Percentiles rank a stretch among this genome's conserved stretches.
Conservation (phyloP, 352 stramenopile species). For the Pythium vanterpoolii region DNA sequence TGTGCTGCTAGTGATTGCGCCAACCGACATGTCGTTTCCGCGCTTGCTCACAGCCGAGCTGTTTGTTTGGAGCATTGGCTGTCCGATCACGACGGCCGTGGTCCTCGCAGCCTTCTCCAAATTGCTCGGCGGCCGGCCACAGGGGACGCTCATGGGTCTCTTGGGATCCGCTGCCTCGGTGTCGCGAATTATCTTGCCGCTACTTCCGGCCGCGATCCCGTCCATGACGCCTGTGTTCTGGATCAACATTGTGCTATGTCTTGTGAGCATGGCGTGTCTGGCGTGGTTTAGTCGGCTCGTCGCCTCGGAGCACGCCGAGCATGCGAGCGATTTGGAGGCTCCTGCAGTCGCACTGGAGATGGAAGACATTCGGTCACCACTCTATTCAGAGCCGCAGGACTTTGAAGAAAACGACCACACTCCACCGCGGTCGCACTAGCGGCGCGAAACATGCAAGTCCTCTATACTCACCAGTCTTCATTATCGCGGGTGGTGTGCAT, state of each 20-base stretch:
- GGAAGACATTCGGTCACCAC: slow-evolving; percentile 34
- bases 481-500: too few species aligned
- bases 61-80: slow-evolving; percentile 66
- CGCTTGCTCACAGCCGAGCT: slow-evolving; percentile 47
- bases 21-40: slow-evolving; percentile 35
- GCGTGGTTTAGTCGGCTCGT: slow-evolving; percentile 52
- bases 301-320: slow-evolving; percentile 30
- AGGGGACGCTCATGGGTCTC: slow-evolving; percentile 72
- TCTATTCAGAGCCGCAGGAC: slow-evolving; percentile 31
- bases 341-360: slow-evolving; percentile 14
- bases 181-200: slow-evolving; percentile 63
- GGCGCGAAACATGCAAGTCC: too few species aligned
- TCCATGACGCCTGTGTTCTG: slow-evolving; percentile 63
- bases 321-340: slow-evolving; percentile 38
- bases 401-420: slow-evolving; percentile 12
- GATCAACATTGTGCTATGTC: slow-evolving; percentile 59
- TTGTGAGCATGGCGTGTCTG: slow-evolving; percentile 46
- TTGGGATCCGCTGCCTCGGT: slow-evolving; percentile 66
- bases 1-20: slow-evolving; percentile 40
- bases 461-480: too few species aligned
- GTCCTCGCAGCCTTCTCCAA: slow-evolving; percentile 73
- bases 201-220: slow-evolving; percentile 54
- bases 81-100: slow-evolving; percentile 26
- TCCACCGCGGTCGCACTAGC: too few species aligned
- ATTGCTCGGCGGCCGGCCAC: slow-evolving; percentile 53